Percentiles rank a stretch among this genome's conserved stretches.
Evolutionary conservation across 1,284 basidiomycete species (phyloP).

Genomic region (Phellinidium pouzarii): DNA sequence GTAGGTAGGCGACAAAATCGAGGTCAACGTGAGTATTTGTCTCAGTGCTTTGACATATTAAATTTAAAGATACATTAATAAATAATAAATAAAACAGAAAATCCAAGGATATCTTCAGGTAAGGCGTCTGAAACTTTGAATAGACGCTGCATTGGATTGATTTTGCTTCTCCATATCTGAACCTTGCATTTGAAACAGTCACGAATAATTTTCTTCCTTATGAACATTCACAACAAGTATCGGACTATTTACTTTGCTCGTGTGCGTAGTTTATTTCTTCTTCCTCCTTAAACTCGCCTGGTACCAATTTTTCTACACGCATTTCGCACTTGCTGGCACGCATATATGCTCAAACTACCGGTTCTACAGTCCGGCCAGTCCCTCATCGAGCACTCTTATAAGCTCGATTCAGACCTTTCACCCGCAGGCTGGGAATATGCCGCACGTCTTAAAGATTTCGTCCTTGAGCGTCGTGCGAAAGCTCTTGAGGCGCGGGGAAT

Average conservation of each 20-base stretch:
- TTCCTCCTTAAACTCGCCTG: background rate
- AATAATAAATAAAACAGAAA: conserved; percentile 44
- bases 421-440: conserved; percentile 95
- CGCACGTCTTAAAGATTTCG: conserved; percentile 79
- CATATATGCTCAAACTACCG: background rate
- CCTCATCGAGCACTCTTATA: conserved; percentile 97
- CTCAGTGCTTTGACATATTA: background rate
- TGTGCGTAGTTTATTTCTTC: conserved; percentile 38
- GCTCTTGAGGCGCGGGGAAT: conserved; percentile 62
- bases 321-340: background rate
- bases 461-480: conserved; percentile 68
- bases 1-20: conserved; percentile 88
- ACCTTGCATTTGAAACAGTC: conserved; percentile 54
- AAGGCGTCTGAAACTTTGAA: no score
- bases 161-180: no score
- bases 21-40: conserved; percentile 65
- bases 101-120: conserved; percentile 84
- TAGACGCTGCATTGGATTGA: no score
- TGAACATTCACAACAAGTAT: conserved; percentile 94
- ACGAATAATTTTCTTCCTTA: conserved; percentile 91
- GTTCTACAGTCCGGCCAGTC: conserved; percentile 78
- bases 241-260: conserved; percentile 91
- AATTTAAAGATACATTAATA: conserved; percentile 13
- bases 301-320: background rate
- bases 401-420: conserved; percentile 95